Evolutionary conservation across 1,139 yeast genomes (phyloP), one percentile per base, ranked within the genome.

Genomic region (Hansenula anomala): DNA sequence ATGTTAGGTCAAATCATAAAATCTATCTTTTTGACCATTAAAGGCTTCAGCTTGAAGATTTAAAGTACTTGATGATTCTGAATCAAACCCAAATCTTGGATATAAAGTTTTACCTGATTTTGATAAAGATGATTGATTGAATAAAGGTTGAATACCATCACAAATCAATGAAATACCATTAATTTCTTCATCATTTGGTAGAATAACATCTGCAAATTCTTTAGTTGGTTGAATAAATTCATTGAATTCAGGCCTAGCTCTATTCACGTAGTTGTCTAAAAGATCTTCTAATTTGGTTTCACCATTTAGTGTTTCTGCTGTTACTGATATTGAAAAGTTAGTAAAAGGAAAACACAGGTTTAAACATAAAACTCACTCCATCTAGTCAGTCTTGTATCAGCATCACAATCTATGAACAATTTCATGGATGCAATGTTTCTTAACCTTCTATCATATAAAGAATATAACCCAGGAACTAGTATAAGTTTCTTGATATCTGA

Each of bases 361-460:
- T n/a, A n/a, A n/a, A n/a, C n/a, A n/a, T n/a, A n/a, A n/a, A n/a
- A 30, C 33, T 20, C 12, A 30, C 33, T 83, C 86, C 92, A 79
- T 45, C 95, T 72, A 14, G 87, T 81, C 34, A 90, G 64, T 43
- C 97, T 66, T 6, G 86, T 78, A 58, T 90, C 97, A 1, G 94
- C 78, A 58, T 90, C 97, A 47, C 90, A 75, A 50, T 86, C 94
- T n/a, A 89, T 71, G 54, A 82, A 90, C 3, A 89, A 78, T 52
- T 78, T 82, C 51, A 89, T 67, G 4, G 78, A 69, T 0, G 92
- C 79, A 56, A 73, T 50, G 5, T 67, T 67, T 31, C 86, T 63
- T n/a, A 90, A 59, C 25, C 67, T 68, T 36, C 65, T 64, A 55
- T 87, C 82, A 54, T 78, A 84, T 30, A 90, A 66, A 0, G 96